These are phyloP conservation scores for Cicer arietinum DNA, from an alignment of 306 rosid genomes.

Conservation along the genomic window DNA sequence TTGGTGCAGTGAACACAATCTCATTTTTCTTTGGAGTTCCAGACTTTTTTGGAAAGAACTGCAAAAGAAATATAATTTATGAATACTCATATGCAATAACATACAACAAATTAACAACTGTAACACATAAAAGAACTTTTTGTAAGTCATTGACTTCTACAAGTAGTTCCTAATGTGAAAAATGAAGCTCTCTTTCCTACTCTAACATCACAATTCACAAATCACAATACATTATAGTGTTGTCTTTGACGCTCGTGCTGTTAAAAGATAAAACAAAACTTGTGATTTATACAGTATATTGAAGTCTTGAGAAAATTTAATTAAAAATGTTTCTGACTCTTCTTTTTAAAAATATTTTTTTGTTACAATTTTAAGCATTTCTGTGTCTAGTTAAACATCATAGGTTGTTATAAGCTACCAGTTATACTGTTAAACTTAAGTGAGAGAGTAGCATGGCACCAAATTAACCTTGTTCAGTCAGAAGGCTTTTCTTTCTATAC, in stretches of 20 bases:
- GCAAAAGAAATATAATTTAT: slow-evolving; percentile 48
- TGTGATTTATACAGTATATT: background rate
- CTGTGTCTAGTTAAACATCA: slow-evolving; percentile 37
- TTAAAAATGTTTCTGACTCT: slow-evolving; percentile 12
- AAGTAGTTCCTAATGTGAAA: slow-evolving; percentile 26
- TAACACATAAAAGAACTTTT: slow-evolving; percentile 30
- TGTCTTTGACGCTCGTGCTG: slow-evolving; percentile 24
- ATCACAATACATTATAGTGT: slow-evolving; percentile 10
- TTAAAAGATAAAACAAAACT: slow-evolving; percentile 19
- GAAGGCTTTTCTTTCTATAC: slow-evolving; percentile 45
- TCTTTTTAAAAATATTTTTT: background rate
- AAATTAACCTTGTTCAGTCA: slow-evolving; percentile 53
- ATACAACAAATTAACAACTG: slow-evolving; percentile 20
- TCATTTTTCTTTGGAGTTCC: slow-evolving; percentile 91
- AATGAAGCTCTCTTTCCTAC: slow-evolving; percentile 17
- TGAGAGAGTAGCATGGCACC: slow-evolving; percentile 42
- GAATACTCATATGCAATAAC: slow-evolving; percentile 32
- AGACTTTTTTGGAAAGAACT: slow-evolving; percentile 84
- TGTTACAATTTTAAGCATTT: slow-evolving; percentile 32
- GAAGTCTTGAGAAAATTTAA: slow-evolving; percentile 12
- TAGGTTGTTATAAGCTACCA: slow-evolving; percentile 40
- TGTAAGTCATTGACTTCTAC: slow-evolving; percentile 21
- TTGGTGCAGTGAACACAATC: slow-evolving; percentile 81
- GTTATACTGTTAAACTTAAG: slow-evolving; percentile 37
- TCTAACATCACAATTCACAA: slow-evolving; percentile 8